Base-by-base conservation (phyloP, 225 moss, liverwort and hornwort genomes). In the Lunularia cruciata region DNA sequence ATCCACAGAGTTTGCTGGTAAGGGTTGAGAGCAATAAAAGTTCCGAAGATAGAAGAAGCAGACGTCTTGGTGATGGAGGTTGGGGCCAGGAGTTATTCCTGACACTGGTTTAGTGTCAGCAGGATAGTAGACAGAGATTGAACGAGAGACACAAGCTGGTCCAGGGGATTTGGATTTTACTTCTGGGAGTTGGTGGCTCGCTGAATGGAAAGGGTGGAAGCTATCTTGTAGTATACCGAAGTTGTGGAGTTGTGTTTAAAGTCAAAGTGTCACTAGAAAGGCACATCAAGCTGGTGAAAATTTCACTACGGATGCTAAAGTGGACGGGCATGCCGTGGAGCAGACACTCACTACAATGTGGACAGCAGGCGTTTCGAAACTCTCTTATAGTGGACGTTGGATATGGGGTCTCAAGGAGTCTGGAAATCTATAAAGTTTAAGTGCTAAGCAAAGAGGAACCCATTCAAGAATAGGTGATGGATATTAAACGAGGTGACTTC, bases 391-490 rank as follows among this genome's bases (percentile, higher is more conserved):
- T 36, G 22, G 34, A 33, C 14, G 20, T 52, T 34, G 49, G 49
- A 33, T 51, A 36, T 49, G 22, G 51, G 35, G 46, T 65, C 43
- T 30, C 46, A 47, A 23, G 33, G 22, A 23, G 4, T 67, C 20
- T 33, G 25, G 48, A 36, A 42, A 3, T 22, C 34, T 51, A n/a
- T 51, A 42, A 36, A 51, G 34, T 22, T n/a, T 35, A 49, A 33
- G 34, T 66, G 12, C 36, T 49, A 20, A 10, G 49, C n/a, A 66
- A 31, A 1, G 66, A 66, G 48, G 32, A 7, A n/a, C 47, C 31
- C 9, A 32, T 12, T 32, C 3, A 49, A 20, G 14, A 48, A 10
- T 35, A 67, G 67, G 69, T 69, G 37, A 69, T 69, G 69, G 69
- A 57, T 15, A 47, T 57, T 9, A 55, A 2, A 69, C 38, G 69